phyloP scores from a whole-genome alignment of 306 rosid genomes.

The Begonia loranthoides region DNA sequence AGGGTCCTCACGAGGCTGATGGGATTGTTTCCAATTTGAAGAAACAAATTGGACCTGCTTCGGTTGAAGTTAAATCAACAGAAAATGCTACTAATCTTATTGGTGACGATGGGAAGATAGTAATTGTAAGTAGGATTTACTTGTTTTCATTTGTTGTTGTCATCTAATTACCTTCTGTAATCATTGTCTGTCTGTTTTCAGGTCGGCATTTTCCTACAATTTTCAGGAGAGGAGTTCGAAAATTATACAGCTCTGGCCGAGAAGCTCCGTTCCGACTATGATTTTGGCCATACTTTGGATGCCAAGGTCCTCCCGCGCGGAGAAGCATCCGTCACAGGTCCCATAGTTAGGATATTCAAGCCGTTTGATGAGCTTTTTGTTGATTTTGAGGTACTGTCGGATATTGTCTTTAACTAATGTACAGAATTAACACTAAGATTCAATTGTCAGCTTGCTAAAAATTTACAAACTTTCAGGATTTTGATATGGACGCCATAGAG shows the following conservation, averaged over 20 bases:
- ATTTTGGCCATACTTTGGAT: conserved; percentile 68
- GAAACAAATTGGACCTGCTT: conserved; percentile 82
- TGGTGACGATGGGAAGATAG: conserved; percentile 39
- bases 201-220: conserved; percentile 72
- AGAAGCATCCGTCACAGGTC: conserved; percentile 67
- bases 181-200: conserved; percentile 21
- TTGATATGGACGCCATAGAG: conserved; percentile 52
- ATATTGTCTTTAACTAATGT: neutral
- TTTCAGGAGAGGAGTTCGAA: conserved; percentile 73
- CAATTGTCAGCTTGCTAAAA: neutral
- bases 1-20: conserved; percentile 93
- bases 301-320: conserved; percentile 83
- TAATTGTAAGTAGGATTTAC: conserved; percentile 33
- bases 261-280: conserved; percentile 77
- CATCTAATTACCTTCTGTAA: neutral
- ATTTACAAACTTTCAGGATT: conserved; percentile 38
- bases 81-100: conserved; percentile 50
- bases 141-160: neutral
- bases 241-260: conserved; percentile 47
- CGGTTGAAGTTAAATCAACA: conserved; percentile 58
- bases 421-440: neutral
- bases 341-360: conserved; percentile 65
- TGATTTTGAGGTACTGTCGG: conserved; percentile 49
- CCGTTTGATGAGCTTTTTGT: conserved; percentile 87
- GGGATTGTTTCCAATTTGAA: conserved; percentile 75